Conservation (phyloP, 768 basidiomycete genomes). For the Psilocybe sp. region DNA sequence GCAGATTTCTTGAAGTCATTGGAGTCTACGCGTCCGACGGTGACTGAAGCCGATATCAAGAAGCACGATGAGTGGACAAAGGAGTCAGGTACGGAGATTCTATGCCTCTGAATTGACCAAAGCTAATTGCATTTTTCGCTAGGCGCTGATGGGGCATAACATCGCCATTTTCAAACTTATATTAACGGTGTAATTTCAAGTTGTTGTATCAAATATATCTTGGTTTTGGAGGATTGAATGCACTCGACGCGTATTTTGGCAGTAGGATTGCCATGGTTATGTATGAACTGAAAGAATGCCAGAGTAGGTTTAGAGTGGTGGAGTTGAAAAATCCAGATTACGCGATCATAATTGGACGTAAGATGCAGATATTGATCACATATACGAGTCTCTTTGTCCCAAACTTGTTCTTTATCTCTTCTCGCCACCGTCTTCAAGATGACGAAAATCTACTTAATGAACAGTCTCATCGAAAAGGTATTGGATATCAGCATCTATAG, state of each 20-base stretch:
- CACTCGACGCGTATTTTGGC: background rate
- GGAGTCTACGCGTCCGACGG: slow-evolving; percentile 79
- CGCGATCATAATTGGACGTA: no score
- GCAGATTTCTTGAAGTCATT: slow-evolving; percentile 83
- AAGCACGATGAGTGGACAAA: slow-evolving; percentile 81
- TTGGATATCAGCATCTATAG: background rate
- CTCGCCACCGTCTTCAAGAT: slow-evolving; percentile 38
- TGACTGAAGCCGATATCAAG: slow-evolving; percentile 84
- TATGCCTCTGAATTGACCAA: background rate
- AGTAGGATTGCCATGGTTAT: background rate
- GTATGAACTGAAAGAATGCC: no score
- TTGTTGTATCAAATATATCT: background rate
- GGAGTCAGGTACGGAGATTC: slow-evolving; percentile 62
- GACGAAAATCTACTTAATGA: slow-evolving; percentile 87
- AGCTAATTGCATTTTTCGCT: background rate
- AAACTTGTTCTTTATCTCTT: slow-evolving; percentile 1
- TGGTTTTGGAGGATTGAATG: background rate
- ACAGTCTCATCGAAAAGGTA: slow-evolving; percentile 81
- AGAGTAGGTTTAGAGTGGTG: no score
- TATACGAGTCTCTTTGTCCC: background rate
- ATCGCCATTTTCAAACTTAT: background rate
- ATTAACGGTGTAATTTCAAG: background rate
- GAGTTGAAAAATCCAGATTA: no score
- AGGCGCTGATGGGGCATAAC: slow-evolving; percentile 14
- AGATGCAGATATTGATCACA: no score